Percentiles rank a stretch among this genome's conserved stretches.
These are phyloP conservation scores for Fraxinus albicans DNA, from an alignment of 305 asterid genomes.

Conservation along the genomic window DNA sequence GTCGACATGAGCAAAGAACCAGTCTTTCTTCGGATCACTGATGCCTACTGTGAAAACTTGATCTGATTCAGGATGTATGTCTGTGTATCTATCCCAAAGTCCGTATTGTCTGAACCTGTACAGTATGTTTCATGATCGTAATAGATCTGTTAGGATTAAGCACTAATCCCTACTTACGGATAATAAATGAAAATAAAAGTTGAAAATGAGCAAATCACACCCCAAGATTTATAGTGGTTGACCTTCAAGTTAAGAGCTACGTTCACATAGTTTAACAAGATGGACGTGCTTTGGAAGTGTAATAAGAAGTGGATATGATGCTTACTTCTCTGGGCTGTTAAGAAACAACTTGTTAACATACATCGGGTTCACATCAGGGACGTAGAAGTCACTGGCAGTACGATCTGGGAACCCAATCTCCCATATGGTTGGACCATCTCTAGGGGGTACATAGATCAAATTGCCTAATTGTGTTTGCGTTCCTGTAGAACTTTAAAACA, in stretches of 20 bases:
- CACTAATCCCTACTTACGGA: neutral
- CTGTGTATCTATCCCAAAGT: slow-evolving; percentile 58
- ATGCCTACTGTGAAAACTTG: slow-evolving; percentile 46
- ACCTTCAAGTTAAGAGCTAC: neutral
- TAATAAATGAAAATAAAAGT: neutral
- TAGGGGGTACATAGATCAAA: slow-evolving; percentile 35
- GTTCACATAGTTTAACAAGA: neutral
- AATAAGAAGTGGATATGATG: slow-evolving; percentile 2
- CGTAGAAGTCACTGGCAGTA: slow-evolving; percentile 37
- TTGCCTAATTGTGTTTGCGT: slow-evolving; percentile 43
- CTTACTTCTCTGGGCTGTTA: slow-evolving; percentile 55
- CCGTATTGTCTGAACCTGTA: slow-evolving; percentile 51
- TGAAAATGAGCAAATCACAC: neutral
- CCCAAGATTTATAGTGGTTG: neutral
- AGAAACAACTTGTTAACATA: slow-evolving; percentile 51
- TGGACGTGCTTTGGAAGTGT: neutral
- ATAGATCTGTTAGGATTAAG: neutral
- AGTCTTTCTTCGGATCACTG: slow-evolving; percentile 46
- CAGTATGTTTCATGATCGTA: neutral
- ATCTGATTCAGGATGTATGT: slow-evolving; percentile 40
- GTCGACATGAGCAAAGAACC: slow-evolving; percentile 60
- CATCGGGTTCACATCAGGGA: slow-evolving; percentile 51
- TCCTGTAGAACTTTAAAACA: slow-evolving; percentile 25
- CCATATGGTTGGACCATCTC: slow-evolving; percentile 52
- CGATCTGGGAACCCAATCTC: slow-evolving; percentile 54